Base-by-base conservation (phyloP, 1,139 yeast genomes). In the Arxiozyma slooffiae region DNA sequence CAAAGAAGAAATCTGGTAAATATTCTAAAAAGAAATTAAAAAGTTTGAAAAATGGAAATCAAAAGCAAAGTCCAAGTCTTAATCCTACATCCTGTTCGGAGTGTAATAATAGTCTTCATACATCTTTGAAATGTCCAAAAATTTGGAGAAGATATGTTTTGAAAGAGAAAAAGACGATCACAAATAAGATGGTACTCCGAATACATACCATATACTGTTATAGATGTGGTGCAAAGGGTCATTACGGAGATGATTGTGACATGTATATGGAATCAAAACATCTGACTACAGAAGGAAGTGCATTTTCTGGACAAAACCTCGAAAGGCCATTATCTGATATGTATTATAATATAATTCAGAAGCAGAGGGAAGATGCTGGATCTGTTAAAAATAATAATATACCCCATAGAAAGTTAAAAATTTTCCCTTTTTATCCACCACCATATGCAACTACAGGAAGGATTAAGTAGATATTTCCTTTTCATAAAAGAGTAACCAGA, bases 231-330 rank as follows among this genome's bases (percentile, higher is more conserved):
- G 73, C 71, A 17, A 72, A 72, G 47, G 81, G 82, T 2, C 97
- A 89, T 69, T 87, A 78, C 61, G 96, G 97, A 9, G 97, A 89
- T 61, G 96, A 89, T 57, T 89, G 97, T 63, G 66, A 68, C 0
- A 71, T 70, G 34, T 66, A 64, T 34, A 71, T 89, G 58, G 71
- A 77, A 4, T 79, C 86, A 8, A 40, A 39, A 22, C 11, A 20
- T 22, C 18, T 23, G 22, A 71, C 85, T 56, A 75, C 82, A 6
- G 90, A 90, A 9, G 21, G 14, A 3, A 81, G 87, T 61, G 92
- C 92, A 1, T 85, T 85, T 63, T 77, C 85, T 20, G 92, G 94
- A 1, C 78, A 79, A 50, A 85, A 85, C 60, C 68, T 85, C 47
- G 88, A 92, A 1, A 68, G 70, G 47, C 68, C 68, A 30, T 66